Conservation (phyloP, 306 rosid species). For the Mimosa pudica region DNA sequence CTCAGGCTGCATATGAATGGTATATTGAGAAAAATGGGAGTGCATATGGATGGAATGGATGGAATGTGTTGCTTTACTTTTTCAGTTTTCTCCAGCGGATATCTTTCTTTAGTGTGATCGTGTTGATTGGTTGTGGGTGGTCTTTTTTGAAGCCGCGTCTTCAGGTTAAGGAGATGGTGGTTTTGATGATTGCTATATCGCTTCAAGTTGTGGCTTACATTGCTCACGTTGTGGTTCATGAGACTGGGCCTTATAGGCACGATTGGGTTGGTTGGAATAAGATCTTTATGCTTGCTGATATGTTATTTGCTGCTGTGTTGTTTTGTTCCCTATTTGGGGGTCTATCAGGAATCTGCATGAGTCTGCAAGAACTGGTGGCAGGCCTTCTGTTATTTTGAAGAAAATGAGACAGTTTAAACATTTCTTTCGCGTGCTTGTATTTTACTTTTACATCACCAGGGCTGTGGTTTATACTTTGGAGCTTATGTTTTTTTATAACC, state of each 20-base stretch:
- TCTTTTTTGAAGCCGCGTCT: conserved; percentile 84
- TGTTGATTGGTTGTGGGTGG: conserved; percentile 94
- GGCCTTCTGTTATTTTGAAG: no score
- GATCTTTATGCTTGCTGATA: conserved; percentile 80
- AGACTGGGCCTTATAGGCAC: conserved; percentile 76
- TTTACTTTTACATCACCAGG: no score
- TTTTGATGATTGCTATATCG: conserved; percentile 87
- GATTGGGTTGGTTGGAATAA: conserved; percentile 92
- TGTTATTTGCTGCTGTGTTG: no score
- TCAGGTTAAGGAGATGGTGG: conserved; percentile 94
- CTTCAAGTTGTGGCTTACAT: conserved; percentile 86
- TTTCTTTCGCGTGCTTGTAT: no score
- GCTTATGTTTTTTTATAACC: no score
- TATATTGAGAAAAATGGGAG: conserved; percentile 82
- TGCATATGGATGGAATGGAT: conserved; percentile 65
- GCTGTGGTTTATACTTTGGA: no score
- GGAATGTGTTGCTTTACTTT: conserved; percentile 87
- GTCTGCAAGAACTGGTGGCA: no score
- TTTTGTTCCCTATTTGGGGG: no score
- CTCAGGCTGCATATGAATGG: conserved; percentile 88
- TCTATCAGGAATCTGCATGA: no score
- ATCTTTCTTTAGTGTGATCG: conserved; percentile 80
- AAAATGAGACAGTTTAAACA: no score
- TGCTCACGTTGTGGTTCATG: conserved; percentile 85
- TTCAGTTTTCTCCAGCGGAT: conserved; percentile 89